Evolutionary conservation across 305 asterid species (phyloP), one percentile per base, ranked within the genome.

Genomic region (Fraxinus greggii): DNA sequence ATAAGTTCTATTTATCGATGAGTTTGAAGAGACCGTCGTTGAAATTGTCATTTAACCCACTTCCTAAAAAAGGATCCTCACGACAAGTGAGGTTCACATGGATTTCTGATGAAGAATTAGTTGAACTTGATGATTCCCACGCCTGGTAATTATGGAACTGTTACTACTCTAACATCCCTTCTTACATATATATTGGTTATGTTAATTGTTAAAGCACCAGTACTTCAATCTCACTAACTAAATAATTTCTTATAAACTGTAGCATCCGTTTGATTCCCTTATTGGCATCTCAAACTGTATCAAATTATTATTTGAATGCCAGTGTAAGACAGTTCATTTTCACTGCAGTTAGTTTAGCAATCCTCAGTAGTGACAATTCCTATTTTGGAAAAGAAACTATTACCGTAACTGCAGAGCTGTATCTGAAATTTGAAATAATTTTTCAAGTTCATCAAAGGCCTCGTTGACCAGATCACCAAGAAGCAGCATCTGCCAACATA

Each of bases 391-490:
- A 83, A 81, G 75, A 70, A 75, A 61, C 24, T 35, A 70, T 72
- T 88, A 95, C 98, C 99, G 92, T 75, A 90, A 86, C 23, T 88
- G 91, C 77, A 88, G 89, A 23, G 85, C 76, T n/a, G 92, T 85
- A 83, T 86, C 89, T 21, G 89, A 83, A 87, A 81, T 79, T 72
- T 85, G 81, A 87, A 77, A 82, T 51, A 88, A 77, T 10, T 79
- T 87, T 78, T 90, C 90, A 79, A 92, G 86, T 86, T 89, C 97
- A 86, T 87, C 86, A 83, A 94, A 88, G 85, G 97, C 98, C 89
- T 95, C 93, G 42, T 84, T 77, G 13, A 94, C 99, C 75, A 86
- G 92, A 88, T 94, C 98, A 89, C 99, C 99, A 9, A 92, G 92
- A 82, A 95, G 88, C 84, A 94, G 86, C 91, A 94, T 82, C 99